Evolutionary conservation across 2,329 filamentous ascomycete genomes (phyloP).

Genomic region (Coniochaeta sp.): DNA sequence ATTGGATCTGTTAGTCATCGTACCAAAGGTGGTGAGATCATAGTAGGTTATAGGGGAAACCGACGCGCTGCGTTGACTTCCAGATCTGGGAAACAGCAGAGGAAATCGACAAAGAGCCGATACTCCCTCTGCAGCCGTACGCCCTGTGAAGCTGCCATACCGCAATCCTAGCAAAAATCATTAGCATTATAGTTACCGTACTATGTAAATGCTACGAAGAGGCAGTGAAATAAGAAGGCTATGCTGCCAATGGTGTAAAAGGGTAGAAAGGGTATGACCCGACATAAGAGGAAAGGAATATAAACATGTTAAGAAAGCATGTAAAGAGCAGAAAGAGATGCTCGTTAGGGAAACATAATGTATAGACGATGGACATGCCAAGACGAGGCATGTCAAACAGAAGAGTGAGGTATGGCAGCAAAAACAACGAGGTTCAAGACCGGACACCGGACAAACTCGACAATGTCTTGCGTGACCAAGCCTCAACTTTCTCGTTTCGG

Average conservation of each 20-base stretch:
- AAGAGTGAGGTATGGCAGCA: background rate
- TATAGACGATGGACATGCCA: background rate
- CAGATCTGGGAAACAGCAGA: background rate
- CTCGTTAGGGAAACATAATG: background rate
- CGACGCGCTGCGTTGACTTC: background rate
- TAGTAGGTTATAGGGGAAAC: background rate
- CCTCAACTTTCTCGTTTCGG: background rate
- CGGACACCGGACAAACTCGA: background rate
- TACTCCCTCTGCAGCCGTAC: background rate
- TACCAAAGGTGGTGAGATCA: background rate
- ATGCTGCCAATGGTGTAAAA: background rate
- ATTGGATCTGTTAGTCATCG: background rate
- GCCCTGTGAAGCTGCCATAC: background rate
- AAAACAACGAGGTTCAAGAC: background rate
- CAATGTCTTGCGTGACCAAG: background rate
- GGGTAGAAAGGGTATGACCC: background rate
- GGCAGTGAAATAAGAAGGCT: background rate
- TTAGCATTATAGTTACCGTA: background rate
- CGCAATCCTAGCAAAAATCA: background rate
- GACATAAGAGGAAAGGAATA: background rate
- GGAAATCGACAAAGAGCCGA: background rate
- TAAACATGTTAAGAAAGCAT: background rate
- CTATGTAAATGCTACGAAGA: background rate
- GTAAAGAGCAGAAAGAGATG: background rate
- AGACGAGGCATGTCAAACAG: background rate